Percentiles rank a stretch among this genome's conserved stretches.
These are phyloP conservation scores for Hansenula lynferdii DNA, from an alignment of 1,139 yeast genomes.

Conservation along the genomic window DNA sequence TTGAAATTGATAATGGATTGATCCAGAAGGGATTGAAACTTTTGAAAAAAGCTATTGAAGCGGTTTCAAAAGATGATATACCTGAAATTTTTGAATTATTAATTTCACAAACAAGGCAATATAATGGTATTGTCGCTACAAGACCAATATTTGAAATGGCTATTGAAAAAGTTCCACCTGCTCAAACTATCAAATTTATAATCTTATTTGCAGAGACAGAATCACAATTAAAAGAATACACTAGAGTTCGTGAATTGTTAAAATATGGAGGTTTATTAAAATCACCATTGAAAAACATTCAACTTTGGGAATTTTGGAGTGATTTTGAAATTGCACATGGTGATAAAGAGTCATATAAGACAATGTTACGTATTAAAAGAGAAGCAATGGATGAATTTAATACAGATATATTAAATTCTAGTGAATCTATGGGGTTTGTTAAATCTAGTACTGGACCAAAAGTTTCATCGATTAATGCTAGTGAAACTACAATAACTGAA, in stretches of 20 bases:
- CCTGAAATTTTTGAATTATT: constrained; percentile 14
- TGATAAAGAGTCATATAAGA: constrained; percentile 64
- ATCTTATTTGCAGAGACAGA: constrained; percentile 46
- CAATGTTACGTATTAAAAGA: constrained; percentile 65
- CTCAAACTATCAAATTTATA: constrained; percentile 29
- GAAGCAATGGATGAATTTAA: constrained; percentile 37
- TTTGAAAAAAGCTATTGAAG: constrained; percentile 36
- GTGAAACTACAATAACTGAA: constrained; percentile 8
- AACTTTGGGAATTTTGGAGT: constrained; percentile 65
- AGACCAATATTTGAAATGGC: constrained; percentile 40
- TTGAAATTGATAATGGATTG: constrained; percentile 52
- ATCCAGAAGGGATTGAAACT: constrained; percentile 38
- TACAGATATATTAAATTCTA: constrained; percentile 29
- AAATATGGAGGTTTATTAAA: constrained; percentile 42
- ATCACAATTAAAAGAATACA: constrained; percentile 38
- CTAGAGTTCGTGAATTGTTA: constrained; percentile 59
- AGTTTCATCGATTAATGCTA: constrained; percentile 19
- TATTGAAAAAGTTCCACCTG: constrained; percentile 33
- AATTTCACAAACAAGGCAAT: constrained; percentile 18
- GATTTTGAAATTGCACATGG: constrained; percentile 70
- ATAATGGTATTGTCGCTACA: constrained; percentile 31
- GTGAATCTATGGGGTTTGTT: constrained; percentile 54
- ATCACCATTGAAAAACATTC: constrained; percentile 32
- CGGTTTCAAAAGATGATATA: constrained; percentile 17
- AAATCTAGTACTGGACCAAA: constrained; percentile 33